Evolutionary conservation across 2,329 filamentous ascomycete species (phyloP).

Genomic region (Elsinoe perseae): DNA sequence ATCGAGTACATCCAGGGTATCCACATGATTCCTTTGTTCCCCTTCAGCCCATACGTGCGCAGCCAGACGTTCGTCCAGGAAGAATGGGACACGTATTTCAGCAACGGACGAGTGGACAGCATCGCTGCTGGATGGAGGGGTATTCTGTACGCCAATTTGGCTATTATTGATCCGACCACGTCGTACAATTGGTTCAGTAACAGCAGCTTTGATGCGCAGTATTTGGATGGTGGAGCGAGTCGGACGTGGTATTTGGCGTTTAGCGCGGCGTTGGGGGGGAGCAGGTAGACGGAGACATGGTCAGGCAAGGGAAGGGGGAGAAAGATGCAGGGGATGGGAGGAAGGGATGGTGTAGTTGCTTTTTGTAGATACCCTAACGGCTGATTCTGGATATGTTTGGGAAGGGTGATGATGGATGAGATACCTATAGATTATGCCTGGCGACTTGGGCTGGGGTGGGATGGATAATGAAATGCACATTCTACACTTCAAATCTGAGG

Average conservation of each 20-base stretch:
- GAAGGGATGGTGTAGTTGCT: not conserved
- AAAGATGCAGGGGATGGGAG: not conserved
- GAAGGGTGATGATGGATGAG: not conserved
- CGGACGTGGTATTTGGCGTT: conserved; percentile 79
- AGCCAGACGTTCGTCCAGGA: conserved; percentile 62
- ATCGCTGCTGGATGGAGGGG: conserved; percentile 77
- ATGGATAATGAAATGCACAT: not conserved
- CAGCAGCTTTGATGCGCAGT: conserved; percentile 55
- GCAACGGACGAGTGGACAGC: conserved; percentile 53
- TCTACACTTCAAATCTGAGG: not conserved
- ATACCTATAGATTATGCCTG: not conserved
- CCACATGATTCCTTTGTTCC: conserved; percentile 72
- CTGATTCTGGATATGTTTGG: not conserved
- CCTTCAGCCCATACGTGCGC: conserved; percentile 60
- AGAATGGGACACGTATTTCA: conserved; percentile 78
- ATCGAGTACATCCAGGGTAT: conserved; percentile 51
- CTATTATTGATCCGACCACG: conserved; percentile 61
- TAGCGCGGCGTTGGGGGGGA: conserved; percentile 55
- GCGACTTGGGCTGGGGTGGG: not conserved
- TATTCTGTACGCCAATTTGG: conserved; percentile 73
- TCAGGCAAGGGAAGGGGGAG: not conserved
- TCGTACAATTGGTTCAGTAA: conserved; percentile 70
- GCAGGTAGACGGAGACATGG: not conserved
- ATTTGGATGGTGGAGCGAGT: conserved; percentile 75
- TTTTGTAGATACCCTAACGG: conserved; percentile 2